phyloP scores from a whole-genome alignment of 495 filamentous ascomycete genomes.

The Choiromyces venosus region DNA sequence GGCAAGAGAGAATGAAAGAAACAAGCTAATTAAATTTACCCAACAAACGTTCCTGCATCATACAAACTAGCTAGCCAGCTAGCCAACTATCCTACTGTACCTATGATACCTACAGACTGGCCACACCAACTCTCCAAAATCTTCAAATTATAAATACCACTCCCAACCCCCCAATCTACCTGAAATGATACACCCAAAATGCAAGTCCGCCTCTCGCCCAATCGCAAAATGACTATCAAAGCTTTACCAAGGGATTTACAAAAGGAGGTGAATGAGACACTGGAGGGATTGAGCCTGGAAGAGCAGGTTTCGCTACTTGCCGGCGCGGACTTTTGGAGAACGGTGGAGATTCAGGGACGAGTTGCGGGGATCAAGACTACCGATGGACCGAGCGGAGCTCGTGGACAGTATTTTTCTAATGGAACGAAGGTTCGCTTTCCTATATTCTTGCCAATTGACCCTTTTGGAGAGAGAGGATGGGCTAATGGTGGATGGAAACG shows the following conservation, averaged over 20 bases:
- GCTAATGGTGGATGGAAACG: slow-evolving; percentile 42
- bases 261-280: slow-evolving; percentile 35
- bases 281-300: slow-evolving; percentile 16
- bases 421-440: slow-evolving; percentile 54
- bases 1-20: neutral
- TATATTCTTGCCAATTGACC: slow-evolving; percentile 26
- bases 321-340: slow-evolving; percentile 73
- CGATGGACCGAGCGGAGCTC: slow-evolving; percentile 74
- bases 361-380: slow-evolving; percentile 56
- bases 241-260: slow-evolving; percentile 4
- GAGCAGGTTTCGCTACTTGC: slow-evolving; percentile 55
- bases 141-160: neutral
- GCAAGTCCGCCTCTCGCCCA: neutral
- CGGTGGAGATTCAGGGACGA: slow-evolving; percentile 58
- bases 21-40: neutral
- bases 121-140: neutral
- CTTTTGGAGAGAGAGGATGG: slow-evolving; percentile 48
- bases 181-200: neutral
- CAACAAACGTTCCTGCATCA: neutral
- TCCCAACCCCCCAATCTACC: neutral
- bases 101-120: neutral
- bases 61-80: neutral
- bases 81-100: neutral
- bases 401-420: slow-evolving; percentile 62
- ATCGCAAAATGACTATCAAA: neutral